Percentiles rank a stretch among this genome's conserved stretches.
phyloP scores from a whole-genome alignment of 139 green algal species.

The Chlorella sp. region DNA sequence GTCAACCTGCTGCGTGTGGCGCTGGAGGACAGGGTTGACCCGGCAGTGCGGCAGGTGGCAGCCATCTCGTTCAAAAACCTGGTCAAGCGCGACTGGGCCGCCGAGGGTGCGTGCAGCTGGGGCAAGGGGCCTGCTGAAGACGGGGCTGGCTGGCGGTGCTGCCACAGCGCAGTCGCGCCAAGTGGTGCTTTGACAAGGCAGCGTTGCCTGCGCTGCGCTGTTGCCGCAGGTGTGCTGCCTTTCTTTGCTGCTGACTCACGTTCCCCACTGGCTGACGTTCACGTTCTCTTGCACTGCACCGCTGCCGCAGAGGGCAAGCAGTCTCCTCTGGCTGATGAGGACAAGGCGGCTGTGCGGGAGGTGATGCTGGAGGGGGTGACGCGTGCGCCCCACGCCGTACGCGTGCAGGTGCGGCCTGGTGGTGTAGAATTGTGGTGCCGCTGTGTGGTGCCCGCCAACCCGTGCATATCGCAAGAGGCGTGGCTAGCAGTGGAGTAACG shows the following conservation, averaged over 20 bases:
- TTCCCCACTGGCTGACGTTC: neutral
- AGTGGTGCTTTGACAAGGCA: too few species aligned
- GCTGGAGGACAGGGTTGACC: constrained; percentile 72
- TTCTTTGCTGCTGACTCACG: neutral
- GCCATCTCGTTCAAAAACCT: constrained; percentile 97
- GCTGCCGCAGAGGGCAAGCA: constrained; percentile 11
- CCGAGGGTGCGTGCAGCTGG: constrained; percentile 18
- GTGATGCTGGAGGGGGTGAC: constrained; percentile 37
- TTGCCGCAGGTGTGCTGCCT: too few species aligned
- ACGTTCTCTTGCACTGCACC: neutral
- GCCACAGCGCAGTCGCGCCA: too few species aligned
- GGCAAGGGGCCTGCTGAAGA: neutral
- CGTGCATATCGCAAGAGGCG: too few species aligned
- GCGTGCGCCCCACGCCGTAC: constrained; percentile 60
- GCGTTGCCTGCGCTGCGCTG: too few species aligned
- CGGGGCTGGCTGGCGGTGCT: neutral
- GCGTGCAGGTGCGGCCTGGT: constrained; percentile 58
- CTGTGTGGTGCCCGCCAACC: too few species aligned
- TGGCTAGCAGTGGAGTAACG: too few species aligned
- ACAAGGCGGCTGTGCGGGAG: constrained; percentile 80
- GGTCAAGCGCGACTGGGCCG: constrained; percentile 83
- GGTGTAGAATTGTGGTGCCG: too few species aligned
- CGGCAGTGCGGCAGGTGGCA: constrained; percentile 84
- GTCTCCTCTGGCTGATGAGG: constrained; percentile 57
- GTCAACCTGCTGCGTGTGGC: constrained; percentile 86